Evolutionary conservation across 83 land plant genomes (phyloP), one percentile per base, ranked within the genome.

Genomic region (Larix sibirica): DNA sequence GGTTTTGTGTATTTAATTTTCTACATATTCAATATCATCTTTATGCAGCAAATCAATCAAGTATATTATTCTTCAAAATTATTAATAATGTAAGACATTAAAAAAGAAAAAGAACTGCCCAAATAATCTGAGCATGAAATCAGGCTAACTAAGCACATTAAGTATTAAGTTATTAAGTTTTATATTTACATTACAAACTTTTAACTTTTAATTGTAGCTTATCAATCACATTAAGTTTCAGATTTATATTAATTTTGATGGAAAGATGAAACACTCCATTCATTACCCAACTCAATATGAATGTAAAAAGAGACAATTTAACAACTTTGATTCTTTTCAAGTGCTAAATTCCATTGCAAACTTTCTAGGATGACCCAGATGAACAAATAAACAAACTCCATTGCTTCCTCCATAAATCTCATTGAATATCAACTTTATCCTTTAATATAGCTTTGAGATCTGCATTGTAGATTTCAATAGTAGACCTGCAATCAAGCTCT

Each of bases 391-490:
- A 61, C 4, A 14, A 61, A 65, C 26, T 24, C 3, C 21, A 65
- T 13, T 65, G 28, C 68, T 65, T 65, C 83, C 88, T 80, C 68
- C 79, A 89, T 75, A 91, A 91, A n/a, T 73, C 77, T 54, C 89
- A 82, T 17, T 89, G 89, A 17, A 86, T 40, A 82, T 89, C 91
- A 83, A 91, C 85, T 77, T 91, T 81, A 21, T 86, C 85, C 81
- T 81, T 83, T 2, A 91, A 91, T 10, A 91, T 76, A 78, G 80
- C 87, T 79, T 91, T 83, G 17, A 91, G 84, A 18, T 87, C 75
- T 20, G 91, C 74, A 74, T 91, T 89, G 26, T 65, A 83, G 20
- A 88, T 14, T 61, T 83, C 86, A 82, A 89, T 28, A n/a, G 89
- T 89, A 10, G 91, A 89, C 8, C n/a, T 79, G 23, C 14, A 58